These are phyloP conservation scores for Trametes versicolor DNA, from an alignment of 1,284 basidiomycete species.

Conservation along the genomic window DNA sequence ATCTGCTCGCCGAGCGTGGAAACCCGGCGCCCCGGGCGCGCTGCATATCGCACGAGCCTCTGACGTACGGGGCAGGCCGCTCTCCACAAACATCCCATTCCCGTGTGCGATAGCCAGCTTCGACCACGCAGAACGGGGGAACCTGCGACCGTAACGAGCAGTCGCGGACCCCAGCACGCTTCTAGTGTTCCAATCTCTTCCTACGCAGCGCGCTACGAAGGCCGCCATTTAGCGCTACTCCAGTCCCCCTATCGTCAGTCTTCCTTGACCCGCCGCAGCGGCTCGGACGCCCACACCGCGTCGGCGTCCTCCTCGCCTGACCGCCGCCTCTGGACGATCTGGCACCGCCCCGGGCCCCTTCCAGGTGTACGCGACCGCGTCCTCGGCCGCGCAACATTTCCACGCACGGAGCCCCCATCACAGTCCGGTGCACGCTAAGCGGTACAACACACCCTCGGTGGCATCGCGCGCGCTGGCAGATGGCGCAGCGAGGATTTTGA, in stretches of 20 bases:
- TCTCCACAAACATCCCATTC: conserved; percentile 14
- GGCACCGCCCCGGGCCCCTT: conserved; percentile 17
- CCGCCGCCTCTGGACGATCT: conserved; percentile 14
- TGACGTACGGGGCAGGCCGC: conserved; percentile 30
- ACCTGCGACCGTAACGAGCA: neutral
- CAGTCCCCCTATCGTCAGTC: neutral
- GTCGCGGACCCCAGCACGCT: neutral
- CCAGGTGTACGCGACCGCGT: neutral
- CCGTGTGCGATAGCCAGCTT: neutral
- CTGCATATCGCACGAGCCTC: conserved; percentile 10
- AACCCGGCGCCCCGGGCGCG: neutral
- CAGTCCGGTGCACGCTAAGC: neutral
- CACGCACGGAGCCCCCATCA: neutral
- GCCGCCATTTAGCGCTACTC: neutral
- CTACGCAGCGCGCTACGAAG: neutral
- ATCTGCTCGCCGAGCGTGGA: neutral
- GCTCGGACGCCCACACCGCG: neutral
- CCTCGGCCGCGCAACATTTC: conserved; percentile 1
- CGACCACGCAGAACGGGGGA: neutral
- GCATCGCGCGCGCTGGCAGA: conserved; percentile 11
- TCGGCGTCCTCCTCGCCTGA: neutral
- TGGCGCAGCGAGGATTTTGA: conserved; percentile 11
- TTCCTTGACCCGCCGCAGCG: conserved; percentile 11
- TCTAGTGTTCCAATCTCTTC: neutral
- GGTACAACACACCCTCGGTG: neutral